phyloP scores from a whole-genome alignment of 164 flowering plant species.

The Aristolochia californica region DNA sequence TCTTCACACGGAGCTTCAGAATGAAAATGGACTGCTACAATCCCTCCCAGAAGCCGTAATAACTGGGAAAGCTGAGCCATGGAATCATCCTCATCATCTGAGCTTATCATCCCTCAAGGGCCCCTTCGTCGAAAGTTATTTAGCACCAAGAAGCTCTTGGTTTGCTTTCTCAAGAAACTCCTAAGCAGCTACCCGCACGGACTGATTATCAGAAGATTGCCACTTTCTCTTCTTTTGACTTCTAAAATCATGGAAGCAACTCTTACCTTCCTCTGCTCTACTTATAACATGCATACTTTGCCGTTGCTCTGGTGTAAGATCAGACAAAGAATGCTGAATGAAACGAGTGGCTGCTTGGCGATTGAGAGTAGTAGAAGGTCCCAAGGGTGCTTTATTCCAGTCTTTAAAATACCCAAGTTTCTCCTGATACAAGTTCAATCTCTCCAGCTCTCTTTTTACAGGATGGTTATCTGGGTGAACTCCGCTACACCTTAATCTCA shows the following conservation, averaged over 20 bases:
- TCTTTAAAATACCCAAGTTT: conserved; percentile 53
- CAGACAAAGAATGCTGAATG: conserved; percentile 89
- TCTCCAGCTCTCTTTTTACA: conserved; percentile 70
- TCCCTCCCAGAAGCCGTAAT: too few species aligned
- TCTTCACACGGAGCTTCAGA: too few species aligned
- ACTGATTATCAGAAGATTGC: conserved; percentile 39
- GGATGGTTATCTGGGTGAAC: conserved; percentile 70
- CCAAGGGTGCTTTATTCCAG: conserved; percentile 69
- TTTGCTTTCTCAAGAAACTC: conserved; percentile 92
- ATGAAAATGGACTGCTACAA: too few species aligned
- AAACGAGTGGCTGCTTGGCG: conserved; percentile 82
- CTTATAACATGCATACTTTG: conserved; percentile 63
- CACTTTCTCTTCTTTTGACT: conserved; percentile 62
- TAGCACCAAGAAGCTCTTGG: conserved; percentile 66
- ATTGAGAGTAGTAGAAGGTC: conserved; percentile 71
- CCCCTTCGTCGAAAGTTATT: conserved; percentile 41
- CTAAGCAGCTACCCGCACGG: conserved; percentile 64
- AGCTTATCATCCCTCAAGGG: conserved; percentile 36
- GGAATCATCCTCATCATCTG: conserved; percentile 33
- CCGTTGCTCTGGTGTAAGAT: conserved; percentile 72
- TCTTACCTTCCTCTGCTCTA: conserved; percentile 35
- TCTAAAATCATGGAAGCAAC: conserved; percentile 23
- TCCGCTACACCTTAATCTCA: conserved; percentile 72
- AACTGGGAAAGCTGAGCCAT: conserved; percentile 11
- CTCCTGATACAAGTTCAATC: conserved; percentile 67